Evolutionary conservation across 176 grass and related monocot species (phyloP), one percentile per base, ranked within the genome.

Genomic region (Phragmites australis): DNA sequence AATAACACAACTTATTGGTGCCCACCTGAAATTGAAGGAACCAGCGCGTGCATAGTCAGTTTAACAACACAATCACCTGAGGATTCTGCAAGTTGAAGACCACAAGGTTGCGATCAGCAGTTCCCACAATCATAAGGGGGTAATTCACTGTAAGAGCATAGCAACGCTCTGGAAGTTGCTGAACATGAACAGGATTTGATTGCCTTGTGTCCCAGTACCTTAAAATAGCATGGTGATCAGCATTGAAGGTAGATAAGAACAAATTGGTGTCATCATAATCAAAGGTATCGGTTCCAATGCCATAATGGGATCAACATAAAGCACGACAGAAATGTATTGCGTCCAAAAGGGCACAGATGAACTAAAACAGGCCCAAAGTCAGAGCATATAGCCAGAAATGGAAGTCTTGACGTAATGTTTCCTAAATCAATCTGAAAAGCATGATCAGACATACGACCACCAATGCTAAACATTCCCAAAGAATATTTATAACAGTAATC

Each of bases 131-230:
- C 94, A 97, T 94, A 75, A 97, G 87, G 32, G 92, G 92, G 72
- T 97, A 97, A 72, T 81, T 89, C 78, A 97, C 92, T 60, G 95
- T 90, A 71, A 97, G 74, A 77, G 95, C 74, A 66, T 91, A 94
- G 74, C 89, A 92, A 31, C 89, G 82, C 55, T 94, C 95, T 76
- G 95, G 95, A 62, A 94, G 83, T 85, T 89, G 95, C 70, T 97
- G 95, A 56, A 91, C 70, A 90, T 97, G 95, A 30, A 79, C 95
- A 45, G 95, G 92, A 60, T 97, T 88, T 46, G 87, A 25, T 63
- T 94, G 95, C 25, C 95, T 92, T n/a, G 85, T 90, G 78, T 97
- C 95, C 92, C 95, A 97, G 64, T 97, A 97, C 86, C 92, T 97
- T 73, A 39, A 41, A 65, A 75, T 67, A 73, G 52, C 8, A 73